Conservation (phyloP, 208 protist genomes). For the Hexamita inflata region DNA sequence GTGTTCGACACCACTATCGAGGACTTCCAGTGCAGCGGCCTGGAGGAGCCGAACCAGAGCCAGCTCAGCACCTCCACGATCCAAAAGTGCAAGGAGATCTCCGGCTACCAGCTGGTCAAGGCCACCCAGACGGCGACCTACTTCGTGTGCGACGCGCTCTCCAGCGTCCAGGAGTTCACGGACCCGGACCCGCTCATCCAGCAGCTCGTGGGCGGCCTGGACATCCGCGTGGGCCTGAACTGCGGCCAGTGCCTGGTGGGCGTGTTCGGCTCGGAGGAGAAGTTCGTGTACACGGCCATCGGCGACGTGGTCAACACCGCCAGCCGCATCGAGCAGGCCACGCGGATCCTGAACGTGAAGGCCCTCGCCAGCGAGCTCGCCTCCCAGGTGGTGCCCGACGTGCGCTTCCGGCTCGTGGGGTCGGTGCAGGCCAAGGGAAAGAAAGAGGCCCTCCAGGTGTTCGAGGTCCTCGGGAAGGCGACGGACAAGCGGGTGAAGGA, state of each 20-base stretch:
- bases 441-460: background rate
- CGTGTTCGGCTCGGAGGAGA: background rate
- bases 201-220: background rate
- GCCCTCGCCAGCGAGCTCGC: background rate
- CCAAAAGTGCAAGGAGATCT: background rate
- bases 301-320: background rate
- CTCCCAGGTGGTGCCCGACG: background rate
- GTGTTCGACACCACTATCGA: background rate
- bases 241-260: background rate
- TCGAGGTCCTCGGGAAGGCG: background rate
- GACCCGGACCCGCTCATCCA: too few species aligned
- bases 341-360: background rate
- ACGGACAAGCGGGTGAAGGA: too few species aligned
- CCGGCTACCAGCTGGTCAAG: background rate
- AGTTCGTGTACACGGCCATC: constrained; percentile 4
- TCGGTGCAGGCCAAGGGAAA: constrained; percentile 8
- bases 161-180: background rate
- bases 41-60: background rate
- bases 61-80: background rate
- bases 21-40: background rate
- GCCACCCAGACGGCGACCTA: background rate
- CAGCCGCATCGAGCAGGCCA: background rate
- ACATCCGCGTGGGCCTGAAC: constrained; percentile 1
- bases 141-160: background rate
- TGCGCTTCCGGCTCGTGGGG: background rate